These are phyloP conservation scores for Cyphellophora europaea DNA, from an alignment of 2,329 filamentous ascomycete genomes.

Conservation along the genomic window DNA sequence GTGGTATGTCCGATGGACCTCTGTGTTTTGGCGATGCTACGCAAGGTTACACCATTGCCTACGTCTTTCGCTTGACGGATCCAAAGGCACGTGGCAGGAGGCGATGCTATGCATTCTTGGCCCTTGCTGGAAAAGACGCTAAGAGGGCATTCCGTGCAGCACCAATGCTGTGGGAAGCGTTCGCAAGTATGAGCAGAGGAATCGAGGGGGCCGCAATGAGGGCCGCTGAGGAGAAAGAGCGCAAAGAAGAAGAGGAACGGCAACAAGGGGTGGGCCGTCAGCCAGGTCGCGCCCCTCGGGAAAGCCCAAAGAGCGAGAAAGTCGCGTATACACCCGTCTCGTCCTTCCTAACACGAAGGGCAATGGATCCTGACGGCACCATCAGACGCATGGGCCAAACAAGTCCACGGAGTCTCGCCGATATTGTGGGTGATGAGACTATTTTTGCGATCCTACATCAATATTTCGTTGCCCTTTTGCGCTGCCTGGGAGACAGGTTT, in stretches of 20 bases:
- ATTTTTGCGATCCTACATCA: slow-evolving; percentile 50
- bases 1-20: slow-evolving; percentile 47
- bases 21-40: slow-evolving; percentile 48
- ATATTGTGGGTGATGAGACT: slow-evolving; percentile 49
- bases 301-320: slow-evolving; percentile 5
- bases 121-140: slow-evolving; percentile 45
- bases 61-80: slow-evolving; percentile 50
- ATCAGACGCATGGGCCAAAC: slow-evolving; percentile 43
- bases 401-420: slow-evolving; percentile 46
- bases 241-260: slow-evolving; percentile 26
- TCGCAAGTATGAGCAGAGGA: slow-evolving; percentile 43
- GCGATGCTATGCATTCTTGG: slow-evolving; percentile 48
- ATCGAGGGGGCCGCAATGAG: slow-evolving; percentile 39
- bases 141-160: slow-evolving; percentile 36
- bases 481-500: slow-evolving; percentile 37
- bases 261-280: not conserved
- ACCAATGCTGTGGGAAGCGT: slow-evolving; percentile 43
- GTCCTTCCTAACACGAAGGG: slow-evolving; percentile 48
- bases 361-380: slow-evolving; percentile 46
- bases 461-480: slow-evolving; percentile 42
- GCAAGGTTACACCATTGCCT: slow-evolving; percentile 50
- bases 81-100: slow-evolving; percentile 47
- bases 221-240: slow-evolving; percentile 35
- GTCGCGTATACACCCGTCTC: slow-evolving; percentile 45
- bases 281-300: not conserved